Evolutionary conservation across 169 alveolate genomes (phyloP).

Genomic region (Cryptosporidium tyzzeri): DNA sequence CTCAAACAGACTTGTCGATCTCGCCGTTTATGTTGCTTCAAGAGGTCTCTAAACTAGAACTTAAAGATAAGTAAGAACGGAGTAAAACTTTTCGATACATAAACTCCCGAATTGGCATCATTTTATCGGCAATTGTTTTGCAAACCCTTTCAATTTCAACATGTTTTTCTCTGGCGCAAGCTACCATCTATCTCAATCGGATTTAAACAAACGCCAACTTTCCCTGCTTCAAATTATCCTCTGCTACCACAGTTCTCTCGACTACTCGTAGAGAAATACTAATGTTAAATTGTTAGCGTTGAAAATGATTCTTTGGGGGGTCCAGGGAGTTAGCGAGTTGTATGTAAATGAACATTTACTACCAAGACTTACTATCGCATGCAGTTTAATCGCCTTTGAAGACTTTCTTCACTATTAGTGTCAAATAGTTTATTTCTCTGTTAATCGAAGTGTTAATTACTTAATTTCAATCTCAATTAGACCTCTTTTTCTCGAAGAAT

Average conservation of each 20-base stretch:
- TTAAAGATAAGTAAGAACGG: not conserved
- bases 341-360: not conserved
- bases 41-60: slow-evolving; percentile 21
- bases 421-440: not conserved
- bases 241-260: not conserved
- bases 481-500: too few relatives aligned
- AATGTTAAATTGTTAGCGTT: not conserved
- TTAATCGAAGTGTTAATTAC: not conserved
- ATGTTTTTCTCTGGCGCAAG: not conserved
- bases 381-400: not conserved
- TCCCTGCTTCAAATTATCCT: too few relatives aligned
- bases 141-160: not conserved
- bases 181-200: too few relatives aligned
- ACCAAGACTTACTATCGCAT: not conserved
- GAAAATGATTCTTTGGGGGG: not conserved
- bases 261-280: too few relatives aligned
- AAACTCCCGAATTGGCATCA: too few relatives aligned
- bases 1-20: slow-evolving; percentile 96
- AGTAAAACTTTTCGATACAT: not conserved
- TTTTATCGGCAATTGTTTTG: not conserved
- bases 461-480: too few relatives aligned
- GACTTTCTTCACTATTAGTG: not conserved
- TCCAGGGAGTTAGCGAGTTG: not conserved
- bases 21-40: slow-evolving; percentile 85
- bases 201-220: too few relatives aligned